Evolutionary conservation across 176 grass and related monocot species (phyloP).

Genomic region (Triticum dicoccoides): DNA sequence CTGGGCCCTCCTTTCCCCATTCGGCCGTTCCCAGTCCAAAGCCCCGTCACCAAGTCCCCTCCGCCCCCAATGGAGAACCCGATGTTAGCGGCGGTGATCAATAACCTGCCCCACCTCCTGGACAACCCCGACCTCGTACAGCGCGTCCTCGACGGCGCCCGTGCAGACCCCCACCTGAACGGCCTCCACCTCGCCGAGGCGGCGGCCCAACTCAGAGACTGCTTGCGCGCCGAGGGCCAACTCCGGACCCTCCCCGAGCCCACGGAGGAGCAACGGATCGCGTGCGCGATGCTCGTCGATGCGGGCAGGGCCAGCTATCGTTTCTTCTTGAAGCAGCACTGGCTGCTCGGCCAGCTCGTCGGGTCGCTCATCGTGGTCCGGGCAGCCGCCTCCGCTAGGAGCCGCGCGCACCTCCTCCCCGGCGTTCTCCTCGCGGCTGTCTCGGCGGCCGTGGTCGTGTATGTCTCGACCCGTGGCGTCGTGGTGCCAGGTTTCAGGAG

Average conservation of each 20-base stretch:
- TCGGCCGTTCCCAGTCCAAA: neutral
- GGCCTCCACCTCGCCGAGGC: neutral
- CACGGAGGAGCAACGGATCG: neutral
- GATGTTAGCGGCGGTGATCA: neutral
- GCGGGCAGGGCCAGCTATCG: neutral
- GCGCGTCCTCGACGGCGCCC: neutral
- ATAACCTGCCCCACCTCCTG: neutral
- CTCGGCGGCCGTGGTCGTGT: neutral
- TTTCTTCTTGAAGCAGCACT: neutral
- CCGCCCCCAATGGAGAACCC: neutral
- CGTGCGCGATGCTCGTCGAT: neutral
- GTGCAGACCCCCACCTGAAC: neutral
- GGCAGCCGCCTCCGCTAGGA: neutral
- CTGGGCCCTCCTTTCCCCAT: neutral
- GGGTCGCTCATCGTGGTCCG: neutral
- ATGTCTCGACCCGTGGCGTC: neutral
- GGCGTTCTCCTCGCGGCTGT: neutral
- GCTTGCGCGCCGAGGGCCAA: neutral
- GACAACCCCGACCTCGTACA: neutral
- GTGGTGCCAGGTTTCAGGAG: neutral
- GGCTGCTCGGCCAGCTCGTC: neutral
- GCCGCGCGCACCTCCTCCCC: slow-evolving; percentile 1
- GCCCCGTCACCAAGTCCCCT: neutral
- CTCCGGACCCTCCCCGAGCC: neutral
- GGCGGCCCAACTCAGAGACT: neutral